Base-by-base conservation (phyloP, 2,329 filamentous ascomycete genomes). In the Hymenoscyphus scutula region DNA sequence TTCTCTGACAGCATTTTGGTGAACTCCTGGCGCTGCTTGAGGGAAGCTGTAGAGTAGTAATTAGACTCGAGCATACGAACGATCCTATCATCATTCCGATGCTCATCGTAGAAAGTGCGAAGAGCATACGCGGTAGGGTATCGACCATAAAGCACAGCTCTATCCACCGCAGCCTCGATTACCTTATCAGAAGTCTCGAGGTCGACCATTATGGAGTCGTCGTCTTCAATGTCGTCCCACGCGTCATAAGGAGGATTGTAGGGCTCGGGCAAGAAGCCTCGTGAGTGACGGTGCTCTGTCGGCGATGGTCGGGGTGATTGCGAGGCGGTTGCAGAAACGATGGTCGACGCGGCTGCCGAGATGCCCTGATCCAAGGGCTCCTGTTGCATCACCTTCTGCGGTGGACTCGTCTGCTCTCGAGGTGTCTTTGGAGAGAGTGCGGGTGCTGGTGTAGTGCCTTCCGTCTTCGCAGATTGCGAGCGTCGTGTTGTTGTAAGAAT, bases 71-170 rank as follows among this genome's bases (percentile, higher is more conserved):
- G 75, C 78, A 87, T 81, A 65, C 77, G 75, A 62, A 87, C 76
- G 69, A 87, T 85, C 38, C 76, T 75, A 17, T 78, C 74, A 67
- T 86, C 79, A 45, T 76, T 73, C 53, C 78, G 77, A 64, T 82
- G 80, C 70, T 87, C 83, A 67, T 88, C 84, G 73, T 85, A 88
- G 64, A 87, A 77, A 15, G 79, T 81, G 59, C 84, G 79, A 63
- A 88, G 77, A 51, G 85, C 84, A 77, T 81, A 88, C 1, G 85
- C 86, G 8, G 85, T 88, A 60, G 84, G 83, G 71, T 84, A 87
- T 63, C 83, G 82, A 65, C 79, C 78, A 70, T 83, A 79, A 63
- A 78, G 76, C 56, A 88, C 73, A 5, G 85, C 85, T 69, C 85
- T 80, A 10, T 85, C 80, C 32, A 87, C 82, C n/a, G 84, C 84